A percentile compares a stretch with the other conserved stretches of the same genome.
Conservation (phyloP, 2,329 filamentous ascomycete genomes). For the Sclerotinia subarctica region DNA sequence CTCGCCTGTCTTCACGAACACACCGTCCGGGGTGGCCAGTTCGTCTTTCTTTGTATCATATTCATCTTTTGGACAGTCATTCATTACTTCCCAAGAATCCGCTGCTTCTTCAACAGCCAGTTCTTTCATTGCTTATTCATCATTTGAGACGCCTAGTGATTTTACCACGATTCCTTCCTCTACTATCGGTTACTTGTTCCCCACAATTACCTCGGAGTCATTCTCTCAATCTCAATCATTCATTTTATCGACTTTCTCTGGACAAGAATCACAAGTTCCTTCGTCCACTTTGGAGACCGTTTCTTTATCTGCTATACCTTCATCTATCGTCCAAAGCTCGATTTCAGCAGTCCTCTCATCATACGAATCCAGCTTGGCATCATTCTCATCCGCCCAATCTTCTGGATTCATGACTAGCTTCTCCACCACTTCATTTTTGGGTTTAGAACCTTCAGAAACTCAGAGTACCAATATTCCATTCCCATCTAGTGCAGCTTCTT, state of each 20-base stretch:
- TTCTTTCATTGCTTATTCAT: background rate
- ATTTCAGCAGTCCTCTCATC: background rate
- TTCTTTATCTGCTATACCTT: background rate
- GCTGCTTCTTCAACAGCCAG: background rate
- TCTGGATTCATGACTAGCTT: background rate
- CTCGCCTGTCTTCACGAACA: conserved; percentile 15
- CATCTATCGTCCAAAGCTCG: background rate
- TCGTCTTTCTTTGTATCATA: conserved; percentile 9
- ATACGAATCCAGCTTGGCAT: background rate
- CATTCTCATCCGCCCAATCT: conserved; percentile 1
- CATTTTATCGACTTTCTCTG: background rate
- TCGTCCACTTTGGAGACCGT: background rate
- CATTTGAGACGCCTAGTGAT: background rate
- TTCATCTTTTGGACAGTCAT: background rate
- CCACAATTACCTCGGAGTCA: background rate
- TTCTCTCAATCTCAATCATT: background rate
- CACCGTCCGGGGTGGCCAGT: conserved; percentile 2
- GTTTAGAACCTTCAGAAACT: background rate
- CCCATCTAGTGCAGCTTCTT: background rate
- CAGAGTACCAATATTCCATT: background rate
- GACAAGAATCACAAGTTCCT: background rate
- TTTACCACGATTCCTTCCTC: background rate
- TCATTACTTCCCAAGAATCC: background rate
- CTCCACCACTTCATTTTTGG: background rate
- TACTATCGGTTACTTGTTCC: background rate